These are phyloP conservation scores for Metarhizium sp. DNA, from an alignment of 2,329 filamentous ascomycete genomes.

Conservation along the genomic window DNA sequence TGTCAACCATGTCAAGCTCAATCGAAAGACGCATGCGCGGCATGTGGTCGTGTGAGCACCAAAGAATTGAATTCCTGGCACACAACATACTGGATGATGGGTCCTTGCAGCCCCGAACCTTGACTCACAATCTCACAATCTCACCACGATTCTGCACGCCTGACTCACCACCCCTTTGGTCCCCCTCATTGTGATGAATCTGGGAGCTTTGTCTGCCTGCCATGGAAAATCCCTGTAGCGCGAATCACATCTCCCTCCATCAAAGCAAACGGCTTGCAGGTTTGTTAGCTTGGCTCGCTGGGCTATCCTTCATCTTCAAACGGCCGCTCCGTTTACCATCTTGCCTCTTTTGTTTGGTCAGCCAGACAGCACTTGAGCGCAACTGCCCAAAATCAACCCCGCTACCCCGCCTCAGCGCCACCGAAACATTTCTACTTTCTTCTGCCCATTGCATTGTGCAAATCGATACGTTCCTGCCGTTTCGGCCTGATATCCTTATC, in stretches of 20 bases:
- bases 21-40: no score
- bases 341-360: not conserved
- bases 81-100: no score
- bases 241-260: no score
- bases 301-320: not conserved
- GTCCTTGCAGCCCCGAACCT: not conserved
- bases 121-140: not conserved
- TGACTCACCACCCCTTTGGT: not conserved
- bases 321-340: not conserved
- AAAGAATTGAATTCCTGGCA: no score
- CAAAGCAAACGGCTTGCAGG: not conserved
- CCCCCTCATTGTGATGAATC: not conserved
- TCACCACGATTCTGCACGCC: not conserved
- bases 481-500: not conserved
- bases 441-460: not conserved
- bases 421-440: constrained; percentile 1
- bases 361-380: not conserved
- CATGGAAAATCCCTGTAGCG: no score
- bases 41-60: no score
- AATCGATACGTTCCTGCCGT: not conserved
- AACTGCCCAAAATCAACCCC: constrained; percentile 18
- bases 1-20: no score
- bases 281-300: not conserved
- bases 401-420: constrained; percentile 25
- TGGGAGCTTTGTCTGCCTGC: no score